These are phyloP conservation scores for Bipolaris sorokiniana DNA, from an alignment of 2,329 filamentous ascomycete genomes.

Conservation along the genomic window DNA sequence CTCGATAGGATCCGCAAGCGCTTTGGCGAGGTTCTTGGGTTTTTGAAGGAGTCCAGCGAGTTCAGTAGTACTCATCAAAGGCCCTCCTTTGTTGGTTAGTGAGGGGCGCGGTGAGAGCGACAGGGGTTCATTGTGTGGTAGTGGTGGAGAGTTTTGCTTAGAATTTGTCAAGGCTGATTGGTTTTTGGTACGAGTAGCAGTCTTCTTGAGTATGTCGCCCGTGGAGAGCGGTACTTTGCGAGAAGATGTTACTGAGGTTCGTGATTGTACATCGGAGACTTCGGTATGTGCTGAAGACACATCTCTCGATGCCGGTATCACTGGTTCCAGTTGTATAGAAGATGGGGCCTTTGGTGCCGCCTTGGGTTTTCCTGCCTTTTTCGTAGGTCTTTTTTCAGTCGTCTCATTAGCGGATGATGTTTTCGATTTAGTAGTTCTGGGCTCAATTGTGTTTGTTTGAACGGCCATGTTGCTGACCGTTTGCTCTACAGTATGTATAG, in stretches of 20 bases:
- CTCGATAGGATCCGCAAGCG: constrained; percentile 32
- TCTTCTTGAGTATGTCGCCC: constrained; percentile 36
- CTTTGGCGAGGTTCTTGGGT: constrained; percentile 22
- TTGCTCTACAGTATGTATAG: constrained; percentile 12
- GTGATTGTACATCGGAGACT: constrained; percentile 12
- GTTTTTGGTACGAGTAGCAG: constrained; percentile 12
- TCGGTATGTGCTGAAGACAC: constrained; percentile 14
- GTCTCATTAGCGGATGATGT: constrained; percentile 1
- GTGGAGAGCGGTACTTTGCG: constrained; percentile 30
- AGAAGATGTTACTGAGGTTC: constrained; percentile 22
- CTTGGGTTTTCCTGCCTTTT: constrained; percentile 7
- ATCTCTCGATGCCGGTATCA: constrained; percentile 4
- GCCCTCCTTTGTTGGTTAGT: constrained; percentile 24
- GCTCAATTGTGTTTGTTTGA: background rate
- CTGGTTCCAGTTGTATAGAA: constrained; percentile 2
- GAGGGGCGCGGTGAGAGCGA: constrained; percentile 29
- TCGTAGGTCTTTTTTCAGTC: background rate
- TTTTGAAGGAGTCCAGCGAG: constrained; percentile 35
- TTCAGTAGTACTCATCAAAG: constrained; percentile 39
- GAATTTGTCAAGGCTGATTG: background rate
- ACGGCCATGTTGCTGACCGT: background rate
- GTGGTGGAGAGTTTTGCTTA: background rate
- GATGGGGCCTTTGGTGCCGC: constrained; percentile 5
- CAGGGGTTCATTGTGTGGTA: constrained; percentile 18
- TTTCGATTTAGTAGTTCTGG: background rate